Evolutionary conservation across 2,329 filamentous ascomycete species (phyloP).

Genomic region (Incumbomyces lentus): DNA sequence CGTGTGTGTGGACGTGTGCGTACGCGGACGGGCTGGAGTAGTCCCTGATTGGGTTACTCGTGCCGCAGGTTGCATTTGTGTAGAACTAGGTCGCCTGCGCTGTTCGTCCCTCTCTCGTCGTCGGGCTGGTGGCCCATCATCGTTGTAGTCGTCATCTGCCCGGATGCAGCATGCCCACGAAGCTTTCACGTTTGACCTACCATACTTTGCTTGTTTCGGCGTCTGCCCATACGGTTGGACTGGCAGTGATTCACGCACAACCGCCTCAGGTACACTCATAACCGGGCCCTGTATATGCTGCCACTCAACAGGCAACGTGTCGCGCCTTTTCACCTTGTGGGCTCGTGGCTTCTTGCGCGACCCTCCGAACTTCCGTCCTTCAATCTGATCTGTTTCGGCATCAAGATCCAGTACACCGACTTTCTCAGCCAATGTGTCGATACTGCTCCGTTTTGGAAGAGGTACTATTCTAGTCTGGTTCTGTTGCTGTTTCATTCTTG

Average conservation of each 20-base stretch:
- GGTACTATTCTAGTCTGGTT: conserved; percentile 44
- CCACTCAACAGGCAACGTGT: conserved; percentile 34
- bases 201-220: conserved; percentile 4
- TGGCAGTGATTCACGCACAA: conserved; percentile 13
- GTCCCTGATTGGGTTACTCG: background rate
- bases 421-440: conserved; percentile 76
- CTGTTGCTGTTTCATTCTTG: conserved; percentile 34
- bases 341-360: conserved; percentile 14
- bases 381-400: conserved; percentile 10
- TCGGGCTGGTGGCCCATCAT: conserved; percentile 6
- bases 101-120: conserved; percentile 4
- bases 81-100: background rate
- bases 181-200: conserved; percentile 18
- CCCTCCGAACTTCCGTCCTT: conserved; percentile 14
- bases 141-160: conserved; percentile 10
- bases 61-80: conserved; percentile 1
- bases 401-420: conserved; percentile 64
- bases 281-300: conserved; percentile 35
- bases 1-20: conserved; percentile 9
- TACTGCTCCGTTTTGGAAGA: conserved; percentile 58
- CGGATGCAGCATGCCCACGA: conserved; percentile 20
- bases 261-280: conserved; percentile 33
- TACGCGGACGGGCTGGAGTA: background rate
- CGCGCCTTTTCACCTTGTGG: conserved; percentile 15
- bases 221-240: background rate